These are phyloP conservation scores for Udeniomyces megalosporus DNA, from an alignment of 768 basidiomycete genomes.

Conservation along the genomic window DNA sequence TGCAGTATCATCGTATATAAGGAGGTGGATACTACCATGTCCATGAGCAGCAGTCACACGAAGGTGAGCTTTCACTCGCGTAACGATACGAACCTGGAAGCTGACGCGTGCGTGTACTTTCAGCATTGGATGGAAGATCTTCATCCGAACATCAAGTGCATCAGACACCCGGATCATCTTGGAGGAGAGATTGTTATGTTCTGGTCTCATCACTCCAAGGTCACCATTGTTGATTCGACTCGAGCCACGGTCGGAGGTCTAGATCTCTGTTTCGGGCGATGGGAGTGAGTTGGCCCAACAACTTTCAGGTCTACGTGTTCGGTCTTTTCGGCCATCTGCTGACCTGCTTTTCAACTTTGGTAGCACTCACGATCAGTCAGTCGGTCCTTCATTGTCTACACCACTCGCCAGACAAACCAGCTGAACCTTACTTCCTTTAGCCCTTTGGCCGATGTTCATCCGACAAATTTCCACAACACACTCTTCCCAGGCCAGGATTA, in stretches of 20 bases:
- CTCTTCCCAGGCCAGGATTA: slow-evolving; percentile 81
- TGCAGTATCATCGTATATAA: slow-evolving; percentile 69
- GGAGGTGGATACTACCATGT: slow-evolving; percentile 86
- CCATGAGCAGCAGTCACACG: slow-evolving; percentile 70
- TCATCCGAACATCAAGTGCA: slow-evolving; percentile 71
- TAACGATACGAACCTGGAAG: slow-evolving; percentile 3
- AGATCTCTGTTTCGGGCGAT: slow-evolving; percentile 90
- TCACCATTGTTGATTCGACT: slow-evolving; percentile 59
- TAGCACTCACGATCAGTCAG: slow-evolving; percentile 40
- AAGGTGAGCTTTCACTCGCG: slow-evolving; percentile 35
- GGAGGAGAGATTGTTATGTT: slow-evolving; percentile 31
- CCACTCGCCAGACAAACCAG: too few species aligned
- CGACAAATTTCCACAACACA: slow-evolving; percentile 60
- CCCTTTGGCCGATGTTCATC: slow-evolving; percentile 82
- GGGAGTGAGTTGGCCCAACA: slow-evolving; percentile 67
- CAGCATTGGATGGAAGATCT: slow-evolving; percentile 62
- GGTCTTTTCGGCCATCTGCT: too few species aligned
- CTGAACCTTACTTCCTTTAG: slow-evolving; percentile 17
- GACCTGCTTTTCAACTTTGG: too few species aligned
- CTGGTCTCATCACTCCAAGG: slow-evolving; percentile 59
- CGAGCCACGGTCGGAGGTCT: slow-evolving; percentile 70
- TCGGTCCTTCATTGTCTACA: neutral
- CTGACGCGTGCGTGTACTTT: slow-evolving; percentile 4
- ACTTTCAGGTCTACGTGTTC: too few species aligned
- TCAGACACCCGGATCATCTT: slow-evolving; percentile 32